Base-by-base conservation (phyloP, 2,329 filamentous ascomycete species). In the Trichoderma breve region DNA sequence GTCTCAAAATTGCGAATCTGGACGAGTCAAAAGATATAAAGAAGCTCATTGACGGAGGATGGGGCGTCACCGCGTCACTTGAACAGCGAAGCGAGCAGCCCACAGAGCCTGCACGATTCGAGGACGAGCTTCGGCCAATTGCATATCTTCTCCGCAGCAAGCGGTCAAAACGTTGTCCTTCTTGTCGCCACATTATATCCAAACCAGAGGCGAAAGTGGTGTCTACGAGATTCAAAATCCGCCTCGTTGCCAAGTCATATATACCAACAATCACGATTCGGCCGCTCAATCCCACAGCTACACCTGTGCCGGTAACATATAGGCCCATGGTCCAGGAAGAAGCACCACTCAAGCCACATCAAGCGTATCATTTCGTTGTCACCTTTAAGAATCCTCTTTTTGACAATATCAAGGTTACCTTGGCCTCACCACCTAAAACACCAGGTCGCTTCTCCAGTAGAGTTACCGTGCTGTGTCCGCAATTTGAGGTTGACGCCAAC, bases 361-460 rank as follows among this genome's bases (percentile, higher is more conserved):
- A 85, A 60, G 88, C 88, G 1, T 85, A 90, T 26, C 95, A 98
- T 79, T 97, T 94, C 81, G 87, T 98, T 53, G 86, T 99, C 55
- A 97, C 95, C 0, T 90, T 99, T 76, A 93, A 92, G 78, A 99
- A 99, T 78, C 95, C 96, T 28, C 90, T 98, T 74, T 99, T 98
- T 82, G 96, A 99, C 76, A 88, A 89, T 26, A 91, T 99, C 75
- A 92, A 92, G 72, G 91, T 99, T 71, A 95, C 92, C 0, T 88
- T 99, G 8, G 95, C 94, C 5, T 97, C 95, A 0, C 94, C 95
- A 0, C 88, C 91, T 28, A 87, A 87, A 11, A 97, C 93, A 0
- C 93, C 94, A 0, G 94, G 94, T 4, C 87, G 90, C 9, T 92
- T 95, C 77, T 86, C 88, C 1, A 92, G 91, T 71, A 92, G 89